Percentiles rank a stretch among this genome's conserved stretches.
These are phyloP conservation scores for Coemansia sp. DNA, from an alignment of 192 early-diverging fungal genomes.

Conservation along the genomic window DNA sequence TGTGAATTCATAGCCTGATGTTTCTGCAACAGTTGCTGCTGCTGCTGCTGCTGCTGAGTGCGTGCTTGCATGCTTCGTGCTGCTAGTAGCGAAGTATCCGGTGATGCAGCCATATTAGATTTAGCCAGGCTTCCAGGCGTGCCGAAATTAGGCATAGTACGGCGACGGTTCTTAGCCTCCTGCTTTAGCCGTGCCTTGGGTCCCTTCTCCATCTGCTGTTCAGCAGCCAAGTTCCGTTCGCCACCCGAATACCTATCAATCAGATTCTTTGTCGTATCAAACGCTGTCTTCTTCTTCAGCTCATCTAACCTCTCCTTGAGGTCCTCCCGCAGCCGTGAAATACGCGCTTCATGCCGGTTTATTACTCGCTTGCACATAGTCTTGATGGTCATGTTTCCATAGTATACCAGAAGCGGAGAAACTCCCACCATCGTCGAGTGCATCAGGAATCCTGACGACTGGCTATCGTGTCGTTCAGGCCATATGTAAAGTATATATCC, in stretches of 20 bases:
- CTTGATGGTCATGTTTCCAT: slow-evolving; percentile 31
- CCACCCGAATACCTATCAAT: slow-evolving; percentile 81
- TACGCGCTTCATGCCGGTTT: slow-evolving; percentile 20
- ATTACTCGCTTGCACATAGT: slow-evolving; percentile 23
- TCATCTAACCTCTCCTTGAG: slow-evolving; percentile 82
- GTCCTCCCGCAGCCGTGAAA: slow-evolving; percentile 52
- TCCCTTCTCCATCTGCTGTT: background rate
- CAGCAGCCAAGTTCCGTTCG: slow-evolving; percentile 11
- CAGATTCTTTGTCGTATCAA: slow-evolving; percentile 83
- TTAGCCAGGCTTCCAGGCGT: slow-evolving; percentile 72
- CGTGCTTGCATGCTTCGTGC: slow-evolving; percentile 7
- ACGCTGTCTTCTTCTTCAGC: slow-evolving; percentile 92
- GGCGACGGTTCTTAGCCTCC: slow-evolving; percentile 39
- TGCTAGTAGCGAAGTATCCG: slow-evolving; percentile 59
- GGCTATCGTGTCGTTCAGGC: slow-evolving; percentile 30
- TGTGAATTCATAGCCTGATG: too few species aligned
- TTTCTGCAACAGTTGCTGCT: slow-evolving; percentile 1
- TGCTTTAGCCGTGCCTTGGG: slow-evolving; percentile 7
- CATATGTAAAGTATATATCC: slow-evolving; percentile 46
- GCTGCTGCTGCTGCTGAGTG: background rate
- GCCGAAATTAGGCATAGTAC: slow-evolving; percentile 58
- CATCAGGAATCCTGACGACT: slow-evolving; percentile 17
- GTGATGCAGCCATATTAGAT: slow-evolving; percentile 55
- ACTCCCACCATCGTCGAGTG: slow-evolving; percentile 21
- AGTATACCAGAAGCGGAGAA: slow-evolving; percentile 35